Percentiles rank a stretch among this genome's conserved stretches.
Evolutionary conservation across 139 green algal species (phyloP).

Genomic region (Protoeuglena noctilucae): DNA sequence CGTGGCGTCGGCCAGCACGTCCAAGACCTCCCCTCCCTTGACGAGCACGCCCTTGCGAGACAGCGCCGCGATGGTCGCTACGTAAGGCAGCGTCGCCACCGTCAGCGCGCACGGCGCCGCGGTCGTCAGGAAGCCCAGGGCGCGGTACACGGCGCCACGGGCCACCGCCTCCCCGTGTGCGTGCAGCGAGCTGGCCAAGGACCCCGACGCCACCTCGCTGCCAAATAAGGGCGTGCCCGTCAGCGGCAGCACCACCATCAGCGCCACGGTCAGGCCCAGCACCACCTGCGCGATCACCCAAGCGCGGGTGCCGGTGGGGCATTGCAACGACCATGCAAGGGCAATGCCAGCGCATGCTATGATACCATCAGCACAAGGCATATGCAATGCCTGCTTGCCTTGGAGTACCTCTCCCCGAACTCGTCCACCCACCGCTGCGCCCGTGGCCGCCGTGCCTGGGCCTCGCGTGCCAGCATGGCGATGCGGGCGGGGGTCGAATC

Average conservation of each 20-base stretch:
- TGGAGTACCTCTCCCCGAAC: neutral
- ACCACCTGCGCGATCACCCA: constrained; percentile 35
- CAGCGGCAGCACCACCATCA: constrained; percentile 23
- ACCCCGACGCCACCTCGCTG: neutral
- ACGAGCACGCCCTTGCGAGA: constrained; percentile 51
- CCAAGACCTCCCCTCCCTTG: constrained; percentile 48
- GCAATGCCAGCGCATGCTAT: too few relatives aligned
- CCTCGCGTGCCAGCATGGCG: constrained; percentile 42
- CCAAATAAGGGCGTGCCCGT: constrained; percentile 40
- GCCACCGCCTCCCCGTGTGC: neutral
- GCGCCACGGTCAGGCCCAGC: constrained; percentile 27
- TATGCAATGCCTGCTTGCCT: neutral
- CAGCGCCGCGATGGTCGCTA: constrained; percentile 58
- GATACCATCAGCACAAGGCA: too few relatives aligned
- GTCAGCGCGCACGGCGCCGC: constrained; percentile 62
- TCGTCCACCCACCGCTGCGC: neutral
- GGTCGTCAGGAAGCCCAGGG: constrained; percentile 3
- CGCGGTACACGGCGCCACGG: constrained; percentile 1
- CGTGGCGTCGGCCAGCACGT: constrained; percentile 35
- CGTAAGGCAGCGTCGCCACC: constrained; percentile 71
- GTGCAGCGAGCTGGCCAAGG: neutral
- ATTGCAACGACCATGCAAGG: too few relatives aligned
- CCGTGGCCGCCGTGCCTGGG: constrained; percentile 27
- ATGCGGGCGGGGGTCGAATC: constrained; percentile 69
- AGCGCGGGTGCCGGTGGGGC: too few relatives aligned